Base-by-base conservation (phyloP, 805 yeast species). In the Myxozyma neglecta region DNA sequence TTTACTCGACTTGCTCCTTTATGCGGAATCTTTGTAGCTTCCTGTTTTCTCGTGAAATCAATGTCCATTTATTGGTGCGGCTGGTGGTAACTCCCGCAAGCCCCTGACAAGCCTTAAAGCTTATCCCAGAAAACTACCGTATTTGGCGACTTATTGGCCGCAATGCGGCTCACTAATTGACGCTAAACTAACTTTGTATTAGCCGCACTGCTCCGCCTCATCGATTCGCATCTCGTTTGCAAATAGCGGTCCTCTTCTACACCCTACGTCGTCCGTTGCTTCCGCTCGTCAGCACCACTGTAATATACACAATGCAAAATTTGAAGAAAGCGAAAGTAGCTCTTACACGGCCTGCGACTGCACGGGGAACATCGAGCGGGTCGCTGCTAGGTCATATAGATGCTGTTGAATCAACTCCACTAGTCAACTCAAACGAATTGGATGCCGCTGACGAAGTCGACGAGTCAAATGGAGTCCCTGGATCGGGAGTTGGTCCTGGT, bases 321-420 rank as follows among this genome's bases (percentile, higher is more conserved):
- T 52, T 61, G 40, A 56, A 56, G 20, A 20, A 56, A 24, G 65
- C 65, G 10, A 61, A 61, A 44, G 43, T 56, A 6, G 47, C 46
- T 11, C 46, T 57, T 43, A 47, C 60, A 2, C 58, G 65, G 13
- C 65, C 65, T 2, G 44, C 61, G n/a, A 56, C 52, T 3, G 49
- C 59, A 16, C 57, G 65, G 24, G 18, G 59, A 13, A 24, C 40
- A 8, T 54, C 65, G n/a, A 11, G 51, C 10, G 37, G 52, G 13
- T 56, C 54, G 29, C 47, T 37, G 14, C 40, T 51, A 34, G 50
- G 47, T n/a, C 59, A 45, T 24, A n/a, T 50, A 29, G 45, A 29
- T 13, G 32, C 59, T 24, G 36, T 42, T 45, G 63, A 59, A 36
- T 32, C 59, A 16, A 52, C 63, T 20, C 63, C 63, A 49, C 57